A percentile compares a stretch with the other conserved stretches of the same genome.
Evolutionary conservation across 257 asterid genomes (phyloP).

Genomic region (Perilla frutescens): DNA sequence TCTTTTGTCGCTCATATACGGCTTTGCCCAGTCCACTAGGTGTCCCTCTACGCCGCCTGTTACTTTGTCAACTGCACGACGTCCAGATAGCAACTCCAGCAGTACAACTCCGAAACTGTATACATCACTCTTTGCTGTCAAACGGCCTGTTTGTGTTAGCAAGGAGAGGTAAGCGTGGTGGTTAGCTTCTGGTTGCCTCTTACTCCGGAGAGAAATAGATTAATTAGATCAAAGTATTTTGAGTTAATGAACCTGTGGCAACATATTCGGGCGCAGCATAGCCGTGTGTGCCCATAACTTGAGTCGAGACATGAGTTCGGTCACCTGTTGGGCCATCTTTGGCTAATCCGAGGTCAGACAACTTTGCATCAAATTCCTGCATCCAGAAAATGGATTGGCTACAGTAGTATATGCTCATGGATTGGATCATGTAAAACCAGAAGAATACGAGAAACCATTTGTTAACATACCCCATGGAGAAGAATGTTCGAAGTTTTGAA

Average conservation of each 20-base stretch:
- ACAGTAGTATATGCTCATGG: background rate
- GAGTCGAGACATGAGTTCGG: slow-evolving; percentile 74
- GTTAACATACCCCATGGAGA: slow-evolving; percentile 60
- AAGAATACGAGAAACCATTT: background rate
- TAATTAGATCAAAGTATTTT: no score
- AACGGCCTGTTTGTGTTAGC: slow-evolving; percentile 50
- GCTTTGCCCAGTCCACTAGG: slow-evolving; percentile 79
- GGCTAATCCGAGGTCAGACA: slow-evolving; percentile 73
- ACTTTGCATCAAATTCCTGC: slow-evolving; percentile 72
- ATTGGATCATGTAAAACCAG: background rate
- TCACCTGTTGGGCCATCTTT: slow-evolving; percentile 76
- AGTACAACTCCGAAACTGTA: slow-evolving; percentile 79
- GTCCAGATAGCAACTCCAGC: slow-evolving; percentile 68
- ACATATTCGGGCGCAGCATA: slow-evolving; percentile 85
- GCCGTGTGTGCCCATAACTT: slow-evolving; percentile 75
- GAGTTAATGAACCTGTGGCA: slow-evolving; percentile 55
- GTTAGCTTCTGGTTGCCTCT: background rate
- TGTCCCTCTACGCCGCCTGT: slow-evolving; percentile 56
- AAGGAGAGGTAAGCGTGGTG: background rate
- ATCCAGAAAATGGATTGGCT: slow-evolving; percentile 2
- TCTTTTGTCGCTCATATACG: slow-evolving; percentile 64
- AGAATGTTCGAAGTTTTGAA: slow-evolving; percentile 78
- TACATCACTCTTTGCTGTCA: slow-evolving; percentile 62
- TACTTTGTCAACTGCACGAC: slow-evolving; percentile 61
- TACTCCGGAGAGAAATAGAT: background rate